These are phyloP conservation scores for Trichoderma sp. DNA, from an alignment of 2,329 filamentous ascomycete genomes.

Conservation along the genomic window DNA sequence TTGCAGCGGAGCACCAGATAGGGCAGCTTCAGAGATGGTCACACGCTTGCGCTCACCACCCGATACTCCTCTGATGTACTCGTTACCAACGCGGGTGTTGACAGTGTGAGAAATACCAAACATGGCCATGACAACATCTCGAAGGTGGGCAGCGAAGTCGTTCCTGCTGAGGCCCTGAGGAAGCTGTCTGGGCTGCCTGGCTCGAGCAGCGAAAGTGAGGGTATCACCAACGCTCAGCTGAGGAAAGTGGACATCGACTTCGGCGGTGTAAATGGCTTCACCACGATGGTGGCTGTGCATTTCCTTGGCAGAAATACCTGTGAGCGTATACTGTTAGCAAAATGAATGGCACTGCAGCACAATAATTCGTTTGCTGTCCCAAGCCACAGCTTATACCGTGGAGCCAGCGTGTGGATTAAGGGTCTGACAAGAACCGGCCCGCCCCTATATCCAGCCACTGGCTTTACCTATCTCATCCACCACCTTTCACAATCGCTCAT, in stretches of 20 bases:
- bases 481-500: background rate
- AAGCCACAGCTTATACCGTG: conserved; percentile 3
- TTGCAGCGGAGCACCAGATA: conserved; percentile 64
- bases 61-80: conserved; percentile 73
- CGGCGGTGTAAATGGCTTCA: conserved; percentile 85
- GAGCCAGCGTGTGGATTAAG: background rate
- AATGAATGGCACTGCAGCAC: background rate
- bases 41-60: conserved; percentile 74
- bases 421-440: background rate
- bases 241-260: conserved; percentile 82
- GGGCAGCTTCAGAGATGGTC: conserved; percentile 63
- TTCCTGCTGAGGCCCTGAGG: conserved; percentile 60
- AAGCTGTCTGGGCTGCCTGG: conserved; percentile 65
- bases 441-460: background rate
- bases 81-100: conserved; percentile 74
- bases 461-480: background rate
- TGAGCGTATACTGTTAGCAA: conserved; percentile 24
- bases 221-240: conserved; percentile 78
- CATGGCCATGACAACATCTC: conserved; percentile 75
- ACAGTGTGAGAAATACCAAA: conserved; percentile 75
- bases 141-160: conserved; percentile 63
- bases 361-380: background rate
- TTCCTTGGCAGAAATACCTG: conserved; percentile 67
- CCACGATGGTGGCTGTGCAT: conserved; percentile 80
- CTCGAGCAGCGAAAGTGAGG: conserved; percentile 74